Conservation (phyloP, 1,284 basidiomycete species). For the Phellinidium pouzarii region DNA sequence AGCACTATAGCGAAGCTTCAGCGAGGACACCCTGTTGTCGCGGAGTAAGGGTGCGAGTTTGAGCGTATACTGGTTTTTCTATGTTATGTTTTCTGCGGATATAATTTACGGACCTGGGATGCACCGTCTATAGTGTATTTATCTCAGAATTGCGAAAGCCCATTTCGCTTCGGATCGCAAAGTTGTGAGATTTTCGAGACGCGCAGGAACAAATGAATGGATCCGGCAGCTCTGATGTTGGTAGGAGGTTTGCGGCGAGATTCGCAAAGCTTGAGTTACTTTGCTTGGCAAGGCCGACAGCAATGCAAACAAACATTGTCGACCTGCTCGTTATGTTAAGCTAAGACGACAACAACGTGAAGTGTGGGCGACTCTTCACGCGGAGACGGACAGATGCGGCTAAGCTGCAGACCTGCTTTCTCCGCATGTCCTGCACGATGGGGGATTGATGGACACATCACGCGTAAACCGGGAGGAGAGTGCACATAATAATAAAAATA, state of each 20-base stretch:
- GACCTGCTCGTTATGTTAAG: not conserved
- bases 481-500: not conserved
- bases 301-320: not conserved
- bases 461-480: conserved; percentile 1
- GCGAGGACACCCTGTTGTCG: conserved; percentile 44
- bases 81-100: not conserved
- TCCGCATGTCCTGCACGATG: conserved; percentile 8
- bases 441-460: not conserved
- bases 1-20: conserved; percentile 72
- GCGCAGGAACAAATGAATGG: not conserved
- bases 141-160: not conserved
- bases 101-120: not conserved
- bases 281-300: too few species aligned
- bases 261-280: not conserved
- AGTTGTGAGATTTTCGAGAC: not conserved
- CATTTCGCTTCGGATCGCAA: not conserved
- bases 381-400: not conserved
- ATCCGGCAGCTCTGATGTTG: not conserved
- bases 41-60: not conserved
- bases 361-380: not conserved
- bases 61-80: not conserved
- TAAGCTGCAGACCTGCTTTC: not conserved
- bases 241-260: conserved; percentile 13
- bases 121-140: not conserved
- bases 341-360: not conserved